Base-by-base conservation (phyloP, 176 grass and related monocot species). In the Cenchrus fungigraminus region DNA sequence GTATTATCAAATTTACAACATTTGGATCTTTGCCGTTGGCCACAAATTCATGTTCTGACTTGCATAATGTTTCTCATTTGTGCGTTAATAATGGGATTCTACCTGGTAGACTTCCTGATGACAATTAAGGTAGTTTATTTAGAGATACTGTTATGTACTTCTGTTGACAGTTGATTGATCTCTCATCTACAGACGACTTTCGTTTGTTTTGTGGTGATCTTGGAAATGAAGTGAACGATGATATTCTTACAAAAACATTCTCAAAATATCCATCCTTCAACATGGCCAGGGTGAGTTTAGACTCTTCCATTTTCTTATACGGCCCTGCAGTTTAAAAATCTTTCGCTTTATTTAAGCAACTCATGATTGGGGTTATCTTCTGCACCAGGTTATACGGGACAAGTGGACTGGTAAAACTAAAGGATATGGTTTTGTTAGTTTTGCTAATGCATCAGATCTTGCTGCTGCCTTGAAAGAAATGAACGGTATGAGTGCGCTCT, bases 141-240 rank as follows among this genome's bases (percentile, higher is more conserved):
- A 40, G 37, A 40, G 3, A 52, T 37, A 56, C n/a, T 40, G 69
- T 10, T 19, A 45, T 19, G 9, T 64, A 56, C 3, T 10, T 64
- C 19, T 3, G 75, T 73, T 90, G 34, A 80, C 31, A 78, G 20
- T 55, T 57, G 20, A 12, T 9, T 64, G 34, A 16, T 43, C 34
- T 25, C 15, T 11, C 58, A 43, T 87, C 2, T 73, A 61, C 91
- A 95, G 93, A 92, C 71, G 95, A 98, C 83, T 98, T 98, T n/a
- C 89, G 89, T 68, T 82, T 95, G 65, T 98, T 98, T 71, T 98
- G 95, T 54, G 92, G 95, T 34, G 80, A 98, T 90, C 91, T 95
- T 81, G 95, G 95, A 46, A 98, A 98, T 90, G 91, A 98, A 86
- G 93, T 98, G 67, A 92, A 98, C 74, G 88, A 95, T 87, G 91